These are phyloP conservation scores for Capsella bursapastoris DNA, from an alignment of 345 rosid species.

Conservation along the genomic window DNA sequence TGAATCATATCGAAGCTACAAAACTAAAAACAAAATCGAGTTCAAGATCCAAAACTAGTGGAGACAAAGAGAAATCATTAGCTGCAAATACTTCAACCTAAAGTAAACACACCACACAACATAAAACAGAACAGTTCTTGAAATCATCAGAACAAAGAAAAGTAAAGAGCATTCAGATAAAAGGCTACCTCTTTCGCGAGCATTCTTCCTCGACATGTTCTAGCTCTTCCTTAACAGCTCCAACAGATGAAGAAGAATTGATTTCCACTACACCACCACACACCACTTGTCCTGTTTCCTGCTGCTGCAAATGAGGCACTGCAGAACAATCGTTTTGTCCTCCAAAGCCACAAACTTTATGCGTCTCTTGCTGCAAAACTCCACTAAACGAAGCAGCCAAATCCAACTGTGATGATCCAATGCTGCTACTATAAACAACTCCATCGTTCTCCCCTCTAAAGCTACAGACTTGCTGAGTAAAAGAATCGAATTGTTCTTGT, in stretches of 20 bases:
- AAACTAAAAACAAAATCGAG: neutral
- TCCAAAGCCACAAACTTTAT: slow-evolving; percentile 25
- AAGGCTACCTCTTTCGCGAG: slow-evolving; percentile 41
- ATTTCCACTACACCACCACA: slow-evolving; percentile 32
- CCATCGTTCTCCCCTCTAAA: slow-evolving; percentile 28
- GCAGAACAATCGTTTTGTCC: slow-evolving; percentile 4
- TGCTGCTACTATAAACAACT: slow-evolving; percentile 35
- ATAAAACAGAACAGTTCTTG: neutral
- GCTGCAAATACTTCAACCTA: neutral
- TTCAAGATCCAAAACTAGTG: neutral
- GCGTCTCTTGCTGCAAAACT: slow-evolving; percentile 31
- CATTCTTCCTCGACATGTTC: slow-evolving; percentile 39
- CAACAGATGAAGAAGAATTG: slow-evolving; percentile 45
- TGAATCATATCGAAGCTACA: neutral
- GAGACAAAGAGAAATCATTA: neutral
- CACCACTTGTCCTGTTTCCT: slow-evolving; percentile 15
- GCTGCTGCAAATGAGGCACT: neutral
- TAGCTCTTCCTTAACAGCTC: slow-evolving; percentile 42
- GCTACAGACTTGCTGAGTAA: slow-evolving; percentile 32
- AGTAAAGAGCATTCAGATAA: slow-evolving; percentile 3
- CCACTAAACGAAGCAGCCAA: slow-evolving; percentile 36
- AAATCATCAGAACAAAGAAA: slow-evolving; percentile 9
- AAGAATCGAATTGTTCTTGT: slow-evolving; percentile 37
- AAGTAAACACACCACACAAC: slow-evolving; percentile 11
- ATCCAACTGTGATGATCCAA: slow-evolving; percentile 39